These are phyloP conservation scores for Anthracocystis walkeri DNA, from an alignment of 1,284 basidiomycete species.

Conservation along the genomic window DNA sequence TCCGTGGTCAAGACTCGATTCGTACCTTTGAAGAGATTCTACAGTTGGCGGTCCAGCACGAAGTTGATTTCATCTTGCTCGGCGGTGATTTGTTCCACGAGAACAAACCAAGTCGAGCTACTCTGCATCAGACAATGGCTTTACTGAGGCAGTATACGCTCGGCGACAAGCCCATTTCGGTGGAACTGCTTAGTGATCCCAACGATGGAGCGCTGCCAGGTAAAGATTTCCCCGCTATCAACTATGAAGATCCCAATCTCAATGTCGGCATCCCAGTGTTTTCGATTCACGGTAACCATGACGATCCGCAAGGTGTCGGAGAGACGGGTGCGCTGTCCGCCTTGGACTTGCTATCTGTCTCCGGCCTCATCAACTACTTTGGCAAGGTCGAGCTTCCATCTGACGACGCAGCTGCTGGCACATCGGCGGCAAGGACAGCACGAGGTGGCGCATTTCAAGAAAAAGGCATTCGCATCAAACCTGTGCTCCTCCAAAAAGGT, in stretches of 20 bases:
- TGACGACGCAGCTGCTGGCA: slow-evolving; percentile 34
- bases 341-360: slow-evolving; percentile 91
- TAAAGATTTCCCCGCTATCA: slow-evolving; percentile 84
- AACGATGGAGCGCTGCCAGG: slow-evolving; percentile 75
- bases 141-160: slow-evolving; percentile 90
- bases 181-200: slow-evolving; percentile 92
- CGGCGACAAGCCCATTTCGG: slow-evolving; percentile 84
- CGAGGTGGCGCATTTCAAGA: slow-evolving; percentile 74
- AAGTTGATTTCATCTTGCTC: slow-evolving; percentile 75
- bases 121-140: slow-evolving; percentile 79
- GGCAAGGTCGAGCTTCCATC: slow-evolving; percentile 78
- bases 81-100: slow-evolving; percentile 98
- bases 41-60: slow-evolving; percentile 85
- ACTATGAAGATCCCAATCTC: slow-evolving; percentile 96
- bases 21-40: slow-evolving; percentile 95
- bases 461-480: slow-evolving; percentile 86
- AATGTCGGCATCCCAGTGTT: slow-evolving; percentile 96
- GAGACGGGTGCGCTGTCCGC: slow-evolving; percentile 89
- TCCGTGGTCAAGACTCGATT: slow-evolving; percentile 93
- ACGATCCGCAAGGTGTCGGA: slow-evolving; percentile 96
- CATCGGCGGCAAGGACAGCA: slow-evolving; percentile 56
- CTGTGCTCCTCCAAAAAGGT: slow-evolving; percentile 90
- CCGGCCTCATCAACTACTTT: slow-evolving; percentile 96
- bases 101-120: slow-evolving; percentile 91
- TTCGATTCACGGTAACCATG: slow-evolving; percentile 99